Base-by-base conservation (phyloP, 2,329 filamentous ascomycete species). In the Boeremia exigua region DNA sequence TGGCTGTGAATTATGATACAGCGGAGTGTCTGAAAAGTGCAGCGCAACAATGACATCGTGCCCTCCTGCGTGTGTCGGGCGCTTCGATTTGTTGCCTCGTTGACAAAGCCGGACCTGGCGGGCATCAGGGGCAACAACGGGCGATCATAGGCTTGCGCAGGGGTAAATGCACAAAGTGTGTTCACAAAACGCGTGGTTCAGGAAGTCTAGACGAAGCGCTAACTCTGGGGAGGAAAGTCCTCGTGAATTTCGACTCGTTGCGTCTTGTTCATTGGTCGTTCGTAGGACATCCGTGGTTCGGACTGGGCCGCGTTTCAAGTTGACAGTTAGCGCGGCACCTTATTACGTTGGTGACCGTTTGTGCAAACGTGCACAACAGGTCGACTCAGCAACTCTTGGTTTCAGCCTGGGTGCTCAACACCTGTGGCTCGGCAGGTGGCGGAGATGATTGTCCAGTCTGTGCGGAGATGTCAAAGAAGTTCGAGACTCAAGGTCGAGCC, bases 291-390 rank as follows among this genome's bases (percentile, higher is more conserved):
- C 57, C 47, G 45, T 44, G 29, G 46, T 51, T 34, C 48, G 33
- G 54, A 58, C 63, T 60, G 37, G 62, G 54, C 54, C 48, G 34
- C 39, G 66, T 68, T 68, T 68, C 66, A 67, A 48, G 48, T 65
- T 34, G 53, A 54, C 38, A 42, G 38, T 52, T 64, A 60, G 61
- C 53, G 55, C 45, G 28, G 47, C 54, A 57, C 34, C 58, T 55
- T 60, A 42, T 48, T 59, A 49, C 53, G 54, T 36, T 54, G 40
- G 50, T 53, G 49, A 43, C 53, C 48, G 43, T 34, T 54, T 63
- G 65, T 66, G 61, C 61, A 60, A 51, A 48, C 38, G 27, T 56
- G 60, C 62, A 61, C 61, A 62, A 58, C 38, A 23, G 48, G 36
- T 19, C 49, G 45, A 47, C 48, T 42, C 48, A 52, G 58, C 56